phyloP scores from a whole-genome alignment of 169 alveolate species.

The Eimeria sp. region DNA sequence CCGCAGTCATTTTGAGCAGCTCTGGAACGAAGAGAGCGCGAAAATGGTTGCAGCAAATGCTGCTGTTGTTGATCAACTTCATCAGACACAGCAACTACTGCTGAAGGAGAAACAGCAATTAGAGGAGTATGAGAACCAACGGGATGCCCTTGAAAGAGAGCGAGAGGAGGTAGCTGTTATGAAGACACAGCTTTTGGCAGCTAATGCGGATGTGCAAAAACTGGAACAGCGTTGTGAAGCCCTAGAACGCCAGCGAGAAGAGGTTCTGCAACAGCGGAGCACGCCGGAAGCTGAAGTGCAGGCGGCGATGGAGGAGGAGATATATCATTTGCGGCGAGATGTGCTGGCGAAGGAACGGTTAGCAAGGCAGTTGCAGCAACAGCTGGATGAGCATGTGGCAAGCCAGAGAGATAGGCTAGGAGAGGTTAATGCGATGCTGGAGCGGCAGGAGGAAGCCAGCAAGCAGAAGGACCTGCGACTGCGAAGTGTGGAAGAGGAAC shows the following conservation, averaged over 20 bases:
- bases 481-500: constrained; percentile 70
- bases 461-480: constrained; percentile 65
- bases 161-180: constrained; percentile 19
- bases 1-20: constrained; percentile 47
- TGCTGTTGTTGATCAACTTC: constrained; percentile 42
- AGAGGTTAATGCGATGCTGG: constrained; percentile 70
- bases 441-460: constrained; percentile 73
- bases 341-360: constrained; percentile 36
- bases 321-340: constrained; percentile 16
- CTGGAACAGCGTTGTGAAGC: constrained; percentile 29
- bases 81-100: constrained; percentile 66
- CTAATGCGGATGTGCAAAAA: constrained; percentile 6
- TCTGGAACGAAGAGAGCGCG: constrained; percentile 80
- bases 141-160: constrained; percentile 27
- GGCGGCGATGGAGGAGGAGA: constrained; percentile 56
- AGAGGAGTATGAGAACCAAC: constrained; percentile 34
- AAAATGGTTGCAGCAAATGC: constrained; percentile 78
- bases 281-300: constrained; percentile 50
- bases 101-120: constrained; percentile 35
- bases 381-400: constrained; percentile 60
- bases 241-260: constrained; percentile 31
- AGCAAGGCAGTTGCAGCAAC: constrained; percentile 57
- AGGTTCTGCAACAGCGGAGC: constrained; percentile 32
- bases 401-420: constrained; percentile 67
- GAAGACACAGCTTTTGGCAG: constrained; percentile 1